Base-by-base conservation (phyloP, 768 basidiomycete genomes). In the Boletus edulis region DNA sequence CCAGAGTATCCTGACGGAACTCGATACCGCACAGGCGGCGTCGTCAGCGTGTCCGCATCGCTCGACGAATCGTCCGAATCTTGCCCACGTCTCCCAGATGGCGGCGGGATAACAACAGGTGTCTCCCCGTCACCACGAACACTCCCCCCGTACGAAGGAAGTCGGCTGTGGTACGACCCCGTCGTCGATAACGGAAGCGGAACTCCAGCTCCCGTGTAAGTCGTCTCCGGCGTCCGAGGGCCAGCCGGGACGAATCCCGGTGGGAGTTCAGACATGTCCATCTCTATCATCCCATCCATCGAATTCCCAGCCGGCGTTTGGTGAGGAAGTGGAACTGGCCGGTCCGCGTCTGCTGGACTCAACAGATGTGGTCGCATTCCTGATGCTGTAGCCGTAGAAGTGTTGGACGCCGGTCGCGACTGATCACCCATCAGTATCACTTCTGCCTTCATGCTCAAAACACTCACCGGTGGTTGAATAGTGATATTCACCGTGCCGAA, bases 311-410 rank as follows among this genome's bases (percentile, higher is more conserved):
- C 39, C 4, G 56, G 43, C 9, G 51, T 56, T 13, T 58, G 49
- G 0, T 57, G 49, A 2, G 72, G 72, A 15, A 70, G 68, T 8
- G 75, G 68, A n/a, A 72, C 40, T 0, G 68, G 69, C n/a, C 72
- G 63, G 32, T 74, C 73, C 4, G 75, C 76, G 42, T 77, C 76
- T 5, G 69, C 74, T 41, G 74, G 73, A 48, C 74, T 76, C n/a
- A 77, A 60, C 49, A 73, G 60, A 38, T 72, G 34, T 4, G 66
- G 2, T 38, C 70, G 65, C 29, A 64, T 65, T 3, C 63, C 58
- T 15, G 70, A 58, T 4, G 44, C 52, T 10, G 66, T 65, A 5
- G 62, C 31, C 42, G 57, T 66, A 38, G 75, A 76, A 7, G 61
- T 62, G 46, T 72, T 66, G 7, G 75, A 77, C 24, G 73, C 68